Evolutionary conservation across 768 basidiomycete species (phyloP).

Genomic region (Lactarius trivialis): DNA sequence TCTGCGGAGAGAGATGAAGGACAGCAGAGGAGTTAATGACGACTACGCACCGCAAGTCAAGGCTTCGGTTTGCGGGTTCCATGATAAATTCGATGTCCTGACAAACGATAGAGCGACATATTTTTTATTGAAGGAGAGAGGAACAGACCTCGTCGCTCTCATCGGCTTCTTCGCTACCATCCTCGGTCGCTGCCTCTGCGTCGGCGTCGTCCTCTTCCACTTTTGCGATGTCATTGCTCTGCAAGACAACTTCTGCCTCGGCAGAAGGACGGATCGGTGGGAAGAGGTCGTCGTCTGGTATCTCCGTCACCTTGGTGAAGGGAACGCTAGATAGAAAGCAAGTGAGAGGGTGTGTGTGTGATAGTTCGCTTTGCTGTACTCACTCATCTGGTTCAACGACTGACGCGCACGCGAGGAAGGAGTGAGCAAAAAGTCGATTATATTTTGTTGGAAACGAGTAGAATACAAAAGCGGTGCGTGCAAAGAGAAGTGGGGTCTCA

Average conservation of each 20-base stretch:
- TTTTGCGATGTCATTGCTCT: slow-evolving; percentile 18
- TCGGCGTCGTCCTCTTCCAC: slow-evolving; percentile 24
- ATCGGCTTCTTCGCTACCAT: slow-evolving; percentile 37
- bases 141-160: slow-evolving; percentile 38
- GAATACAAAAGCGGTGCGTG: slow-evolving; percentile 15
- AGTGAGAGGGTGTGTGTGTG: not conserved
- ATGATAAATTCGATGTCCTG: slow-evolving; percentile 90
- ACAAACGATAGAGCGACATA: not conserved
- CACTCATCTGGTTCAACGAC: slow-evolving; percentile 23
- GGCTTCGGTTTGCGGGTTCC: slow-evolving; percentile 64
- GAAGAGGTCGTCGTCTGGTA: slow-evolving; percentile 16
- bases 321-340: slow-evolving; percentile 9
- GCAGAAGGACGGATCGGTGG: slow-evolving; percentile 21
- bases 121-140: slow-evolving; percentile 34
- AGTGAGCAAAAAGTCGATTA: slow-evolving; percentile 21
- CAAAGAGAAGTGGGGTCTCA: slow-evolving; percentile 12
- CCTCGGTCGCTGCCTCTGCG: slow-evolving; percentile 32
- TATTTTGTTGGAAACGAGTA: slow-evolving; percentile 20
- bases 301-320: slow-evolving; percentile 1
- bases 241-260: slow-evolving; percentile 2
- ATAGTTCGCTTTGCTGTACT: slow-evolving; percentile 12
- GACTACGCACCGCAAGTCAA: slow-evolving; percentile 61
- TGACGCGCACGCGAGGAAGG: slow-evolving; percentile 16
- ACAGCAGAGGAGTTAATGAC: slow-evolving; percentile 1
- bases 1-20: slow-evolving; percentile 25